Conservation (phyloP, 2,329 filamentous ascomycete genomes). For the Trichoderma pleuroti region DNA sequence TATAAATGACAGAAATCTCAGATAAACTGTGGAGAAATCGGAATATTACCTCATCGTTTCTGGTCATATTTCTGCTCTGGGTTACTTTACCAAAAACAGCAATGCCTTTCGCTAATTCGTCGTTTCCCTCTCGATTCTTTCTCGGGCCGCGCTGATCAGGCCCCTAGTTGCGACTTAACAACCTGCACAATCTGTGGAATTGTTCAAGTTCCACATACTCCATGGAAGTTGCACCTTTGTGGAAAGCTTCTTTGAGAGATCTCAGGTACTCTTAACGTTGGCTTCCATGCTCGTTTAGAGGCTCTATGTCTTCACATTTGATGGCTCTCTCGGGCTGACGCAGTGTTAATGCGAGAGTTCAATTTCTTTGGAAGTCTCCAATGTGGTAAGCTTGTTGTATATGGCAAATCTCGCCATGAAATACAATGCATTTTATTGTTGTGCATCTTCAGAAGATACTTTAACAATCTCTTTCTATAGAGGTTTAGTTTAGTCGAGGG, state of each 20-base stretch:
- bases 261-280: neutral
- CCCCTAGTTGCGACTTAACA: too few species aligned
- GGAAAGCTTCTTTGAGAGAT: neutral
- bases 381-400: neutral
- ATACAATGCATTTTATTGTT: neutral
- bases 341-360: neutral
- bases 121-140: neutral
- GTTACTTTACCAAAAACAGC: too few species aligned
- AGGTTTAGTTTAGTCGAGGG: neutral
- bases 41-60: neutral
- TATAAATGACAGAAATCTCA: neutral
- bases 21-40: neutral
- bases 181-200: too few species aligned
- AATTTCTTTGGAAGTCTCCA: neutral
- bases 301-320: neutral
- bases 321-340: neutral
- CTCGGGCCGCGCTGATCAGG: neutral
- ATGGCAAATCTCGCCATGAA: neutral
- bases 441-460: neutral
- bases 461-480: neutral
- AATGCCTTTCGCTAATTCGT: too few species aligned
- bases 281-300: neutral
- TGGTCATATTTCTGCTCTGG: neutral
- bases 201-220: too few species aligned
- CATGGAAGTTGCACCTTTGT: neutral